Evolutionary conservation across 495 filamentous ascomycete species (phyloP), one percentile per base, ranked within the genome.

Genomic region (Eremomyces bilateralis): DNA sequence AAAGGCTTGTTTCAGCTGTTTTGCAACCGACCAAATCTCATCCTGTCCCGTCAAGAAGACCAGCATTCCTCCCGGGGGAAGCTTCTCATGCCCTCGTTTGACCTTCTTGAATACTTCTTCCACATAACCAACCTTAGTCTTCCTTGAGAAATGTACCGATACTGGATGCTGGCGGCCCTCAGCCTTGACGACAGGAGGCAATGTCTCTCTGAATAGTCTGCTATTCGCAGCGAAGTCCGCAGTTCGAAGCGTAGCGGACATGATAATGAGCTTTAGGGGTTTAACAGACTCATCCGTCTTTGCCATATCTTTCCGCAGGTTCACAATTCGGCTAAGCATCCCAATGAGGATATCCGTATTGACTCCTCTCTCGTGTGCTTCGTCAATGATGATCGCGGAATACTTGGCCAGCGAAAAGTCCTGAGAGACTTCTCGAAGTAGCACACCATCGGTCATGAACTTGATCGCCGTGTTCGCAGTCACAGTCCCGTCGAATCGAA

Each of bases 391-490:
- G 29, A 99, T 76, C 28, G 75, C 72, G 2, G 84, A 93, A 52
- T 99, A 99, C 40, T 91, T 93, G n/a, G 62, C 69, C 18, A 99
- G 59, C 3, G 79, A 60, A 51, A 95, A 85, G 49, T 99, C 90
- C 38, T 85, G 70, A 0, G 79, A 69, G 29, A 93, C 76, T 48
- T 99, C 90, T 33, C 85, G 72, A 11, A 99, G 64, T 37, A 99
- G 60, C 17, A 99, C 81, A 61, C 90, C 90, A 51, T 99, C 90
- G 0, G 90, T 99, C 82, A 99, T 94, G 55, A 95, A 99, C 53
- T 99, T 99, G 50, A 95, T 73, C 1, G 83, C 76, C 0, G 90
- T 99, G 39, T 84, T 74, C 27, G 69, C 64, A n/a, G 68, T 69
- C 1, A 75, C 73, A 1, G 72, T 82, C 42, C 13, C 8, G 16